These are phyloP conservation scores for Sparassis latifolia DNA, from an alignment of 1,284 basidiomycete species.

Conservation along the genomic window DNA sequence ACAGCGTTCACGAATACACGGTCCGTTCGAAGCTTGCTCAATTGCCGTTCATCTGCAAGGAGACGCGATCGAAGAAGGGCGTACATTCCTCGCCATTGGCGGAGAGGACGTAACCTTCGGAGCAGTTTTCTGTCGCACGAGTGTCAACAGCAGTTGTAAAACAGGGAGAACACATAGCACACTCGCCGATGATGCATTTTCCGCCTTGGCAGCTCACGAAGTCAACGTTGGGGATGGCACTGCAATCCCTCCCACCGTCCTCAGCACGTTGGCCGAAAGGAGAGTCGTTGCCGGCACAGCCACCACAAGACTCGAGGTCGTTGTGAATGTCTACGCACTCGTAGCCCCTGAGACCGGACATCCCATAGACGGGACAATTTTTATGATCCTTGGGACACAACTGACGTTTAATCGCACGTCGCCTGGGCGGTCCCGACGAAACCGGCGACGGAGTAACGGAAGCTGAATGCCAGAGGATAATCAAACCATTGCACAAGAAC, in stretches of 20 bases:
- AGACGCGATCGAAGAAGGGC: too few species aligned
- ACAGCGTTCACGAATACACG: too few species aligned
- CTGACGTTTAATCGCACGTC: background rate
- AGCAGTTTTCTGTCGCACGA: too few species aligned
- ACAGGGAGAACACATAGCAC: background rate
- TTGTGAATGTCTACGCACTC: conserved; percentile 18
- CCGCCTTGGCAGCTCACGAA: conserved; percentile 14
- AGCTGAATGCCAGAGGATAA: background rate
- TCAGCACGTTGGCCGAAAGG: conserved; percentile 13
- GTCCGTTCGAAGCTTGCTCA: too few species aligned
- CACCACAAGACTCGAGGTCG: conserved; percentile 23
- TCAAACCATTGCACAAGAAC: conserved; percentile 8
- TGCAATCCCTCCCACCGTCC: conserved; percentile 19
- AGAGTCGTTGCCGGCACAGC: conserved; percentile 16
- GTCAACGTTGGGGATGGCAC: conserved; percentile 20
- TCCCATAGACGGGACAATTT: conserved; percentile 14
- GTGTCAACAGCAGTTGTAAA: too few species aligned
- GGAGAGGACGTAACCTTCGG: too few species aligned
- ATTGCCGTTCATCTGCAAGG: too few species aligned
- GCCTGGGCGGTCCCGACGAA: background rate
- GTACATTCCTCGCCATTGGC: too few species aligned
- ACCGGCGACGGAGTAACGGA: background rate
- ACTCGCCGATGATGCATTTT: background rate
- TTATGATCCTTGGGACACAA: background rate
- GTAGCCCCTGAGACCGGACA: conserved; percentile 7